phyloP scores from a whole-genome alignment of 108 stramenopile genomes.

The Schizochytrium sp. region DNA sequence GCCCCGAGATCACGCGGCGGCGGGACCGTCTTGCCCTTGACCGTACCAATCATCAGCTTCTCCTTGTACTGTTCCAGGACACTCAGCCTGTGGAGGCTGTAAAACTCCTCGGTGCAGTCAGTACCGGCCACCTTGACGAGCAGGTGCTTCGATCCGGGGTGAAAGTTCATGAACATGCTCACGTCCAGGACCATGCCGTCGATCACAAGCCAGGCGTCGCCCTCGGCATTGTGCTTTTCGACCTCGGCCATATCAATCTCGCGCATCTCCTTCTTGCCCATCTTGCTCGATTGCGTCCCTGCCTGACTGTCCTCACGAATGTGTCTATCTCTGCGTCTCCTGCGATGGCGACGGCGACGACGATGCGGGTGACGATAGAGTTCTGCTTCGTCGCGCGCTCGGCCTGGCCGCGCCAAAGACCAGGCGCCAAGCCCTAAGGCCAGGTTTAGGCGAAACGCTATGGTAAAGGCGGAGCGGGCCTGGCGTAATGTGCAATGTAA shows the following conservation, averaged over 20 bases:
- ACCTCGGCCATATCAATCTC: conserved; percentile 48
- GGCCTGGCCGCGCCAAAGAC: no score
- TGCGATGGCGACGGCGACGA: no score
- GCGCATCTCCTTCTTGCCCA: conserved; percentile 10
- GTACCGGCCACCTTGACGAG: conserved; percentile 5
- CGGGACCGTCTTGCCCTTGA: not conserved
- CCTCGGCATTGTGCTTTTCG: conserved; percentile 75
- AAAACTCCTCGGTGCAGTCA: conserved; percentile 11
- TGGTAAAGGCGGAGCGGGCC: no score
- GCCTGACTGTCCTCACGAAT: no score
- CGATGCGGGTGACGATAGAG: no score
- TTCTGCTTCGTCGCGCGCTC: no score
- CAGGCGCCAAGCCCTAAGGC: no score
- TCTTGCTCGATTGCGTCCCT: not conserved
- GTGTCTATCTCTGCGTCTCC: no score
- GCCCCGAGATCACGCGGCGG: not conserved
- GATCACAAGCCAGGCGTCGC: conserved; percentile 85
- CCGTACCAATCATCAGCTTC: not conserved
- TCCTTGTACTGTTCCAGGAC: not conserved
- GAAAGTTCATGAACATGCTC: conserved; percentile 43
- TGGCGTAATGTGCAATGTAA: no score
- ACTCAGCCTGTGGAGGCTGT: not conserved
- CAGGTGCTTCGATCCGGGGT: conserved; percentile 6
- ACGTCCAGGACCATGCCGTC: conserved; percentile 80
- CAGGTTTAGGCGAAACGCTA: no score